Evolutionary conservation across 768 basidiomycete genomes (phyloP), one percentile per base, ranked within the genome.

Genomic region (Pisolithus orientalis): DNA sequence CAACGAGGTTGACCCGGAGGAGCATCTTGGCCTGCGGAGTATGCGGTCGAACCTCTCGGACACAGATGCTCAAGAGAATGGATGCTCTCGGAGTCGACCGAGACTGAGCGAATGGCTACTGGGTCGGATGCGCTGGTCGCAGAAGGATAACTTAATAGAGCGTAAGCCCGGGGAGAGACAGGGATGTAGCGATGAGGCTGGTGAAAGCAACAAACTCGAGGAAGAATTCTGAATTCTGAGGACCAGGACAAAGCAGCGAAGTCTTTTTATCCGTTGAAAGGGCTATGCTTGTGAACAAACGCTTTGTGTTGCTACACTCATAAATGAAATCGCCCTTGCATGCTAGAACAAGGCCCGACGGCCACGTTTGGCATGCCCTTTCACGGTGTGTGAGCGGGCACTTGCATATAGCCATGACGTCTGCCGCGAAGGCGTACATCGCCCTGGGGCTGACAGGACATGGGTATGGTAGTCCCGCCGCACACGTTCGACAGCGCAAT

Each of bases 291-390:
- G 37, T 24, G 37, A 38, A 39, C 38, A 52, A 52, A 6, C 6
- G n/a, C 45, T 21, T 47, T 40, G 45, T 44, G 45, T 52, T 46
- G 31, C 29, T 38, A 44, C 49, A 44, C 32, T 16, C 13, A 9
- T 34, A 48, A 38, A 43, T 45, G 17, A 38, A 21, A 37, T 16
- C 31, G 39, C 14, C 37, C 39, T 44, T 16, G 16, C 16, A 42
- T 27, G 10, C 39, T 31, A 27, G 17, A 52, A 39, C 16, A n/a
- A 27, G 50, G 38, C 37, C 32, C 21, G 27, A 21, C 44, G 13
- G 37, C 50, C 51, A 24, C 24, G 39, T 56, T 54, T 53, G 39
- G 53, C 21, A 37, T 6, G 56, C 49, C 52, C 48, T 44, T 55
- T 55, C 11, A 34, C 34, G 34, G 37, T 8, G 45, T 40, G 28